Percentiles rank a stretch among this genome's conserved stretches.
Evolutionary conservation across 208 protist species (phyloP).

Genomic region (Acanthamoeba healyi): DNA sequence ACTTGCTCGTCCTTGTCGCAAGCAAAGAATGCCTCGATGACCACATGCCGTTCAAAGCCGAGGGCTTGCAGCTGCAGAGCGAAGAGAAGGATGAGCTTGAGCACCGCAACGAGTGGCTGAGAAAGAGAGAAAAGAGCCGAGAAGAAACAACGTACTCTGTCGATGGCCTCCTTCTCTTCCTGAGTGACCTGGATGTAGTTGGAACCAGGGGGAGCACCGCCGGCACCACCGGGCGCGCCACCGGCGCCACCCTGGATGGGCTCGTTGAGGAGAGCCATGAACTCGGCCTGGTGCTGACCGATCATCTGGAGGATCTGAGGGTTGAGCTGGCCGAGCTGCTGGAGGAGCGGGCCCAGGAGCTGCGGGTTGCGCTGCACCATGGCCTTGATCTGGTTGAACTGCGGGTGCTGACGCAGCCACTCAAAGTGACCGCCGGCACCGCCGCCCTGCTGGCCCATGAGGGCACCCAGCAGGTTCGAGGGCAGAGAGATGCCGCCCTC

Average conservation of each 20-base stretch:
- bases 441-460: conserved; percentile 17
- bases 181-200: conserved; percentile 70
- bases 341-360: conserved; percentile 81
- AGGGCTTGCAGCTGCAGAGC: conserved; percentile 69
- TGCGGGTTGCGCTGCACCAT: conserved; percentile 84
- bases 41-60: conserved; percentile 64
- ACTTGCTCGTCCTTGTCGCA: conserved; percentile 70
- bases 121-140: background rate
- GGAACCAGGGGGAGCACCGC: background rate
- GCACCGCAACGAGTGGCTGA: background rate
- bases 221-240: background rate
- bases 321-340: conserved; percentile 84
- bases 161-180: conserved; percentile 74
- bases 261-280: conserved; percentile 85
- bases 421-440: conserved; percentile 71
- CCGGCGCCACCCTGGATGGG: conserved; percentile 32
- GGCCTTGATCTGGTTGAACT: conserved; percentile 82
- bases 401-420: conserved; percentile 82
- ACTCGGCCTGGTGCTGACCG: conserved; percentile 87
- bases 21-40: conserved; percentile 73
- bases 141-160: background rate
- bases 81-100: no score
- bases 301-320: conserved; percentile 87
- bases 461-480: conserved; percentile 50
- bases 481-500: conserved; percentile 56